Evolutionary conservation across 176 grass and related monocot genomes (phyloP), one percentile per base, ranked within the genome.

Genomic region (Phoenix dactylifera): DNA sequence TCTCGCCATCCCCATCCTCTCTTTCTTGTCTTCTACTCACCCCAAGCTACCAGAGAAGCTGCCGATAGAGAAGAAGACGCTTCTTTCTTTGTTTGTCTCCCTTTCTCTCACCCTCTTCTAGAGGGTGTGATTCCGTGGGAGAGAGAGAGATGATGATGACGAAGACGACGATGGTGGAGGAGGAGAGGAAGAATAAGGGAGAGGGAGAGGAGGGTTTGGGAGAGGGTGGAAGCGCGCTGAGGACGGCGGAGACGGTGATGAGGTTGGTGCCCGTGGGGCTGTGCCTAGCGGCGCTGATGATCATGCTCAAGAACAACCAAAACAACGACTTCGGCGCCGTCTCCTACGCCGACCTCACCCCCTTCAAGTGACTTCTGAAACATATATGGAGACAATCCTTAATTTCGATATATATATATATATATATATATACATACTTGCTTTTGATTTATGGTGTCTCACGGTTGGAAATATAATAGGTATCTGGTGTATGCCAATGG

Each of bases 401-500:
- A 20, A 20, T 20, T 20, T 20, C 20, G 20, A 28, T 28, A 28
- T 28, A 4, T 28, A 28, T 28, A 4, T 28, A 28, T 28, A 4
- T 26, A 3, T 26, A 3, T 26, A 4, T 4, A 3, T 26, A 0
- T 26, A 3, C 3, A 3, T 26, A 26, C 24, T 30, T 30, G 28
- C 5, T 30, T 44, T 9, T 44, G 35, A 44, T 10, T 44, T 12
- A 12, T 0, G 7, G 32, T 44, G 35, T 44, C 35, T 44, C 35
- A 14, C 35, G 2, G 35, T 44, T 44, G 35, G 35, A 44, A 44
- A 12, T 12, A 12, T 44, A 55, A 20, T 59, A 90, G 87, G 79
- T 90, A 92, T 60, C 80, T 88, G 70, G 87, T 88, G 57, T 80
- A 70, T 51, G 87, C 87, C 4, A 98, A 98, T 75, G 93, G 83